Evolutionary conservation across 1,139 yeast species (phyloP).

Genomic region (Candida pseudoviswanathii): DNA sequence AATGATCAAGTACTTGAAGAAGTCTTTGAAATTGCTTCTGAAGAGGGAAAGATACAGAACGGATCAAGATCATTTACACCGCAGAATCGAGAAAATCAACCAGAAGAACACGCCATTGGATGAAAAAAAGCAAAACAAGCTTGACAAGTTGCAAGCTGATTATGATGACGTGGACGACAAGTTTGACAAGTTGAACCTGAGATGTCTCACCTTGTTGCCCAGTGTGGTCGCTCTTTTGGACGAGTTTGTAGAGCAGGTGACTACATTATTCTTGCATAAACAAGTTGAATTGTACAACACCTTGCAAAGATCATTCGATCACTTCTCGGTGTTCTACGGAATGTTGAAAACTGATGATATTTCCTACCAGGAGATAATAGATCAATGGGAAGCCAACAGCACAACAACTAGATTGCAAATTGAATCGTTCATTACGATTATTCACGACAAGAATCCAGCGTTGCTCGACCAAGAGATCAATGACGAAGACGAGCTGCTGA

Average conservation of each 20-base stretch:
- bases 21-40: slow-evolving; percentile 41
- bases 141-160: slow-evolving; percentile 32
- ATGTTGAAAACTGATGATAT: slow-evolving; percentile 14
- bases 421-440: slow-evolving; percentile 36
- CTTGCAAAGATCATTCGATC: slow-evolving; percentile 28
- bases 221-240: slow-evolving; percentile 48
- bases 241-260: slow-evolving; percentile 50
- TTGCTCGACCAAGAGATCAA: slow-evolving; percentile 33
- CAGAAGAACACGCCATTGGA: slow-evolving; percentile 38
- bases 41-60: slow-evolving; percentile 47
- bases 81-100: slow-evolving; percentile 44
- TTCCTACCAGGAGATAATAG: slow-evolving; percentile 27
- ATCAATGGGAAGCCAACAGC: slow-evolving; percentile 36
- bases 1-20: slow-evolving; percentile 41
- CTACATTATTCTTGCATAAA: slow-evolving; percentile 36
- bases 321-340: slow-evolving; percentile 45
- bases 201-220: slow-evolving; percentile 46
- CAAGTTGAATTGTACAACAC: slow-evolving; percentile 32
- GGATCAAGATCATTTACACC: slow-evolving; percentile 40
- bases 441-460: slow-evolving; percentile 36
- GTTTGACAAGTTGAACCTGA: slow-evolving; percentile 41
- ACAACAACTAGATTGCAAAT: slow-evolving; percentile 37
- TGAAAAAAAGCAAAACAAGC: slow-evolving; percentile 40
- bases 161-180: slow-evolving; percentile 31
- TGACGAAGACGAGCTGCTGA: slow-evolving; percentile 29